Evolutionary conservation across 257 asterid genomes (phyloP), one percentile per base, ranked within the genome.

Genomic region (Avicennia marina): DNA sequence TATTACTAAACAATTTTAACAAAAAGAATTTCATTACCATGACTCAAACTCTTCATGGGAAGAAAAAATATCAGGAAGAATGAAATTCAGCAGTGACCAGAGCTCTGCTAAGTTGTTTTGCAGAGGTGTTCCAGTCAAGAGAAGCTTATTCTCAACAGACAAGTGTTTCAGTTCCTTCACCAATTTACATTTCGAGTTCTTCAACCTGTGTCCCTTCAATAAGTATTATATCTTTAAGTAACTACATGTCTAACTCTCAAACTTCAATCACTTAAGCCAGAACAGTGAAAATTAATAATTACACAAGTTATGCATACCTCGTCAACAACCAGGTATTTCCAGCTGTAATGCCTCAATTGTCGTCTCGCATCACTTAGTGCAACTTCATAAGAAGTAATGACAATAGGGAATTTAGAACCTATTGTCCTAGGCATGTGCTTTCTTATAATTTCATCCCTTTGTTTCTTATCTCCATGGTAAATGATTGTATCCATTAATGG

Each of bases 21-120:
- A 15, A 53, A 40, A 21, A 59, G 53, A 4, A 29, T n/a, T 53
- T 9, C 44, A 38, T 75, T 81, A 93, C 99, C 99, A 93, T 75
- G 99, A 86, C 75, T 89, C 99, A 53, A 93, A 93, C 78, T 93
- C 99, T 56, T 78, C 71, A 36, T 82, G 91, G 31, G 99, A 93
- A 52, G 97, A 89, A 79, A 93, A 93, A 42, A 89, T 84, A 73
- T 93, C 97, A n/a, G 99, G 99, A 59, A 93, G 85, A 69, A 93
- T 93, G 72, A 93, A 93, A 72, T 93, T 93, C 81, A 93, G 64
- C 77, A 93, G 74, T 15, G 99, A 84, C 99, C 99, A 93, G 39
- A 93, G 96, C 81, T 93, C 99, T 18, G 96, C 87, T 77, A 93
- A 72, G 80, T 93, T 93, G 79, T 93, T 93, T 65, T 93, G 99